Evolutionary conservation across 805 yeast genomes (phyloP), one percentile per base, ranked within the genome.

Genomic region (Starmerella apis): DNA sequence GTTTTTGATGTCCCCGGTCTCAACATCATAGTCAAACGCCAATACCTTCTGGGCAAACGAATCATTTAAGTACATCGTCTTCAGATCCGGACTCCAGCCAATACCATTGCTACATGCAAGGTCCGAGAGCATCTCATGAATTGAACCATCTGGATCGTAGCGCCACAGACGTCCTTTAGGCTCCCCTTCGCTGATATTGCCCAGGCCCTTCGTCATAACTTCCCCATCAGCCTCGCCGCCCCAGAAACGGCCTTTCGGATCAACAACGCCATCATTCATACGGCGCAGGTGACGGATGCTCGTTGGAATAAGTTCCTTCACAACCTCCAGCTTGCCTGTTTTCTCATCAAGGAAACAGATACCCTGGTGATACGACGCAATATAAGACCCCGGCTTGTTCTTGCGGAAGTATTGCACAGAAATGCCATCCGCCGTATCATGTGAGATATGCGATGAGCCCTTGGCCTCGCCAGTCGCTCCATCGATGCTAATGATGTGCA

Each of bases 211-310:
- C 6, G 59, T 48, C 22, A 62, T 53, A 13, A 62, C 62, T 28
- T 49, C 47, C 38, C 55, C 56, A 46, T 65, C 69, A 31, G 65
- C 60, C 54, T 66, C 70, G 14, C 65, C 66, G 23, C 76, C 79
- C 79, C 79, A 84, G 47, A 86, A 73, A 56, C 80, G 73, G 2
- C 95, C 94, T 61, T 76, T 69, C 7, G 85, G 82, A 51, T 84
- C 87, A 42, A 84, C 75, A 39, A 78, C 77, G 0, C 95, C 95
- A 62, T 86, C 96, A 62, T 86, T 86, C 37, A 92, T 80, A 61
- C 86, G 55, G 39, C 64, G 49, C 38, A 52, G 52, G 22, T 49
- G 44, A 33, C 65, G 59, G 22, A 63, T 66, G 30, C 43, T 38
- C 19, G 43, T 38, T 14, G 66, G 65, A 32, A 63, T 63, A 39